phyloP scores from a whole-genome alignment of 805 yeast species.

The Sugiyamaella qingdaonensis region DNA sequence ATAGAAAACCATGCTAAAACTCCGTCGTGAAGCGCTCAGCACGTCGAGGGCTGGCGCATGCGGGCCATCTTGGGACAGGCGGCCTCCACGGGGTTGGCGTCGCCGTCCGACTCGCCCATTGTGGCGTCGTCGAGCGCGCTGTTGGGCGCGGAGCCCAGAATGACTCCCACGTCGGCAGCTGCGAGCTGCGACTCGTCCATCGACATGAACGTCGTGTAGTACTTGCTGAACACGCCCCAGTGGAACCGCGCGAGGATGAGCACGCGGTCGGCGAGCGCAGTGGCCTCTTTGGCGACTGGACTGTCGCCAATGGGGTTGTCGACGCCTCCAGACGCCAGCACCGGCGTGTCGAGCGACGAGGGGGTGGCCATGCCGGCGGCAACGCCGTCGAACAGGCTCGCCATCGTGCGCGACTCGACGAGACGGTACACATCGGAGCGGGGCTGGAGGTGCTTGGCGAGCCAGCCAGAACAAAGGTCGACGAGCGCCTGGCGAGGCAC shows the following conservation, averaged over 20 bases:
- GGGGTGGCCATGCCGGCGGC: conserved; percentile 15
- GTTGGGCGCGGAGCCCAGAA: conserved; percentile 4
- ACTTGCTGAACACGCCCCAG: conserved; percentile 76
- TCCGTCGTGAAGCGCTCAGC: conserved; percentile 1
- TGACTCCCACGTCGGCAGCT: not conserved
- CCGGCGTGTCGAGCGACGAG: conserved; percentile 17
- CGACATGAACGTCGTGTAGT: conserved; percentile 42
- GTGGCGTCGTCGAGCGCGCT: not conserved
- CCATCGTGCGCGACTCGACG: conserved; percentile 53
- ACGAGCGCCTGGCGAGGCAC: conserved; percentile 41
- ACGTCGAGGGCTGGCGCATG: conserved; percentile 14
- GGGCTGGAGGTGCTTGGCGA: conserved; percentile 83
- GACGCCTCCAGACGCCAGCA: conserved; percentile 6
- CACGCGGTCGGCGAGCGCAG: conserved; percentile 53
- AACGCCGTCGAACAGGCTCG: conserved; percentile 14
- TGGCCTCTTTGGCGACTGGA: conserved; percentile 41
- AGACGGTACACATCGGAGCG: conserved; percentile 68
- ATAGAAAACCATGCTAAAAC: not conserved
- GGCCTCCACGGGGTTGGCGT: not conserved
- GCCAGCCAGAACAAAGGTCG: conserved; percentile 71
- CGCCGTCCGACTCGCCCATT: not conserved
- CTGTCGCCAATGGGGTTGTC: conserved; percentile 21
- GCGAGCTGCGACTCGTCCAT: conserved; percentile 1
- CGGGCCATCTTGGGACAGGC: conserved; percentile 1
- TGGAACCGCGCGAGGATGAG: conserved; percentile 70